Conservation (phyloP, 768 basidiomycete genomes). For the Podaxis sp. region DNA sequence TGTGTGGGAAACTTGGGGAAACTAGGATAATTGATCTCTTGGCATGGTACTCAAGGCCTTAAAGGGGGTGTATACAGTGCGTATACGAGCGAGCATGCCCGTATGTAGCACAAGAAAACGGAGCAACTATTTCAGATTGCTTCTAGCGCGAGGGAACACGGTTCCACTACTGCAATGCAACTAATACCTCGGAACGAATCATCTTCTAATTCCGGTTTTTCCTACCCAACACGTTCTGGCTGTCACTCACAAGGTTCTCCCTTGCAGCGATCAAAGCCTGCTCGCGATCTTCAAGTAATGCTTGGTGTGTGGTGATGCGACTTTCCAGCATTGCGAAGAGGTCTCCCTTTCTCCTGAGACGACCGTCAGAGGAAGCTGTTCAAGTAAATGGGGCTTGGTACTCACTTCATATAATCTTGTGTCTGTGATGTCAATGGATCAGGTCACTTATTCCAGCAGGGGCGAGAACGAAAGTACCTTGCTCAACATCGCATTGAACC, state of each 20-base stretch:
- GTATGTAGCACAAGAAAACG: no score
- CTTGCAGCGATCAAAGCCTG: constrained; percentile 1
- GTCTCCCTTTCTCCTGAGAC: constrained; percentile 1
- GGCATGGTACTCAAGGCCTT: no score
- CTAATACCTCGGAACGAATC: not conserved
- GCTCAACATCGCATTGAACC: constrained; percentile 1
- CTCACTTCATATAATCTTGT: constrained; percentile 6
- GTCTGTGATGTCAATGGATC: not conserved
- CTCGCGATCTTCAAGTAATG: constrained; percentile 1
- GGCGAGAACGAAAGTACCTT: not conserved
- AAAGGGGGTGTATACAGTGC: no score
- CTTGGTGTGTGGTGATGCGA: constrained; percentile 1
- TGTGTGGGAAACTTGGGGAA: not conserved
- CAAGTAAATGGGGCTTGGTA: not conserved
- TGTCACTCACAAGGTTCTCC: not conserved
- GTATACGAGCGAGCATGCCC: no score
- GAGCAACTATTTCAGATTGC: no score
- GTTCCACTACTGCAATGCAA: no score
- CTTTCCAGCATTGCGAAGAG: constrained; percentile 4
- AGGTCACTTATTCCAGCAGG: not conserved
- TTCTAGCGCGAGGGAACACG: no score
- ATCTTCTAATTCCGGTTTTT: not conserved
- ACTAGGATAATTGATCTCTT: no score
- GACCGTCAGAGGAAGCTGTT: no score
- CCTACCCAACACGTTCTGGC: constrained; percentile 8